These are phyloP conservation scores for Rhazya stricta DNA, from an alignment of 257 asterid species.

Conservation along the genomic window DNA sequence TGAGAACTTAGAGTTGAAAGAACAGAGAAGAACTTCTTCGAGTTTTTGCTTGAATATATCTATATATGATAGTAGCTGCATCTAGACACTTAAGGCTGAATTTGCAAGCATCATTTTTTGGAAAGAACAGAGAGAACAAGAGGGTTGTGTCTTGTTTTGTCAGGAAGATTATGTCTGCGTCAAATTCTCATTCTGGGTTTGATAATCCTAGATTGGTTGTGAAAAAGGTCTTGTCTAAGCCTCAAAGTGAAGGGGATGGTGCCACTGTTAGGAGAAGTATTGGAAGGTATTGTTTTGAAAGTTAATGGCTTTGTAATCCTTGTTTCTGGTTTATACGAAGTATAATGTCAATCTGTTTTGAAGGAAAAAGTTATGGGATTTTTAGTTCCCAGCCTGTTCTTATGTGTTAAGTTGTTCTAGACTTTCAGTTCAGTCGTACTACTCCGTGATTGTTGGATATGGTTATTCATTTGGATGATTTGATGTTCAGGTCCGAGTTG, in stretches of 20 bases:
- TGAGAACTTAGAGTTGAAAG: not conserved
- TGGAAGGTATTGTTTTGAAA: constrained; percentile 54
- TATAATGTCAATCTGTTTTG: not conserved
- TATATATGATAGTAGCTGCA: constrained; percentile 45
- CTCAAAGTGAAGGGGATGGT: constrained; percentile 77
- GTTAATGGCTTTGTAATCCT: not conserved
- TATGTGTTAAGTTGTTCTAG: constrained; percentile 2
- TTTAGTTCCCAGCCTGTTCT: not conserved
- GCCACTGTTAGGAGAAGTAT: constrained; percentile 84
- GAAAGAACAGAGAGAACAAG: constrained; percentile 5
- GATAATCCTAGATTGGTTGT: constrained; percentile 62
- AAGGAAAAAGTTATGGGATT: not conserved
- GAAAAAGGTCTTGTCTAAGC: constrained; percentile 55
- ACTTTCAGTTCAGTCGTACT: not conserved
- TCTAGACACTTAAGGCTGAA: constrained; percentile 23
- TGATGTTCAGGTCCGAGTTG: constrained; percentile 66
- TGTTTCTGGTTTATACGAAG: not conserved
- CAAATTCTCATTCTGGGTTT: constrained; percentile 37
- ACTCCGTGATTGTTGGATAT: not conserved
- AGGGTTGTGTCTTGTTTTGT: not conserved
- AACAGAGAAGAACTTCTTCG: not conserved
- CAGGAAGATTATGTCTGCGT: constrained; percentile 41
- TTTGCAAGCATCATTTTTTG: constrained; percentile 13
- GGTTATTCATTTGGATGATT: constrained; percentile 8
- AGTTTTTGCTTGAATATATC: not conserved